Evolutionary conservation across 345 rosid genomes (phyloP), one percentile per base, ranked within the genome.

Genomic region (Bruguiera parviflora): DNA sequence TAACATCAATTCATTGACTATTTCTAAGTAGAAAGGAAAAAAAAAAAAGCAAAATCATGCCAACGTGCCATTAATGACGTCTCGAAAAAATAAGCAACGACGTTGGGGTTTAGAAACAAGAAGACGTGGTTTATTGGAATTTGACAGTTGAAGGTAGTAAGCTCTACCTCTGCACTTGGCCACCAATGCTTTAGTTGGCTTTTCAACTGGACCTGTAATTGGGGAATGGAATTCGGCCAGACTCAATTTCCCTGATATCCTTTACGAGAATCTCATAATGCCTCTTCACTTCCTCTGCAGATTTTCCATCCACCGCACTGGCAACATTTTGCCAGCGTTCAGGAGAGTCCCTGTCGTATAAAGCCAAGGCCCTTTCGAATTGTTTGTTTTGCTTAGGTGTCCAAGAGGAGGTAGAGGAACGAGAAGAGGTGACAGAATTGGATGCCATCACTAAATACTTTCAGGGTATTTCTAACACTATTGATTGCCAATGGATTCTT

Each of bases 301-400:
- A 81, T 78, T 80, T 93, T 3, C 91, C 94, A 7, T 86, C 90
- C 8, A 90, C 96, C 15, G 85, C 97, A 61, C 70, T 86, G 53
- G 96, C 97, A 20, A 93, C 79, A 73, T 93, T 90, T 60, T 84
- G 90, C 98, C 98, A 93, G 39, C 98, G 88, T 58, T 89, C 97
- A 3, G 98, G 91, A 15, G 97, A 87, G 78, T 93, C 98, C 77
- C 80, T 80, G 64, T 93, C 97, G 24, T 79, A 85, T n/a, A 58
- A 64, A 62, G 96, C 98, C 61, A 90, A 75, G 19, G 96, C 98
- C 81, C 64, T 82, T 80, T 92, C 98, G 68, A 92, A 92, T 24
- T 68, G 61, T 63, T 92, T 92, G 87, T 90, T 87, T 43, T 90
- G 96, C 76, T 80, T 86, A 0, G 84, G 66, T 33, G 97, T 90